phyloP scores from a whole-genome alignment of 2,329 filamentous ascomycete genomes.

The Xylariaceae sp. region DNA sequence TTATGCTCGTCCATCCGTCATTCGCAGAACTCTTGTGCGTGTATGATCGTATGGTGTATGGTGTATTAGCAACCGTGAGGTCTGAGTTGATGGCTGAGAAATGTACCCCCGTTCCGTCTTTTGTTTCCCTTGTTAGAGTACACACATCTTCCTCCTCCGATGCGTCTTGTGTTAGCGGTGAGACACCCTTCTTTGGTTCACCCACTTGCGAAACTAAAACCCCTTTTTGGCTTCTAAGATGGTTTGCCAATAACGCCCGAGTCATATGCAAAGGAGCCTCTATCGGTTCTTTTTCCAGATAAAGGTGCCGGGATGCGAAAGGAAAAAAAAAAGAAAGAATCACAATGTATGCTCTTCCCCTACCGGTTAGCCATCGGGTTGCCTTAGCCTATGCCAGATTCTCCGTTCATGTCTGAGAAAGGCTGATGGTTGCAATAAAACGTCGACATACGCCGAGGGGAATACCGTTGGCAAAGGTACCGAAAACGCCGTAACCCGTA shows the following conservation, averaged over 20 bases:
- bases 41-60: not conserved
- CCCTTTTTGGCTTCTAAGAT: conserved; percentile 25
- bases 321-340: conserved; percentile 9
- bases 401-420: not conserved
- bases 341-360: conserved; percentile 1
- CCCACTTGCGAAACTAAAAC: conserved; percentile 7
- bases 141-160: conserved; percentile 6
- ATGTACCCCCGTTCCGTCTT: not conserved
- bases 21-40: not conserved
- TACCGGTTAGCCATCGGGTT: conserved; percentile 5
- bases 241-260: conserved; percentile 29
- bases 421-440: conserved; percentile 12
- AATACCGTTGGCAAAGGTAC: conserved; percentile 21
- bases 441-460: conserved; percentile 4
- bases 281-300: conserved; percentile 17
- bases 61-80: not conserved
- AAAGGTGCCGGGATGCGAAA: conserved; percentile 11
- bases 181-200: conserved; percentile 13
- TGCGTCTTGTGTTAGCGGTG: conserved; percentile 15
- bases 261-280: conserved; percentile 27
- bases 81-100: conserved; percentile 2
- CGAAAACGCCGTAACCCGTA: conserved; percentile 30
- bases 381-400: conserved; percentile 2
- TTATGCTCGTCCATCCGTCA: conserved; percentile 3
- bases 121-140: not conserved